phyloP scores from a whole-genome alignment of 1,284 basidiomycete genomes.

The Coniophora puteana region DNA sequence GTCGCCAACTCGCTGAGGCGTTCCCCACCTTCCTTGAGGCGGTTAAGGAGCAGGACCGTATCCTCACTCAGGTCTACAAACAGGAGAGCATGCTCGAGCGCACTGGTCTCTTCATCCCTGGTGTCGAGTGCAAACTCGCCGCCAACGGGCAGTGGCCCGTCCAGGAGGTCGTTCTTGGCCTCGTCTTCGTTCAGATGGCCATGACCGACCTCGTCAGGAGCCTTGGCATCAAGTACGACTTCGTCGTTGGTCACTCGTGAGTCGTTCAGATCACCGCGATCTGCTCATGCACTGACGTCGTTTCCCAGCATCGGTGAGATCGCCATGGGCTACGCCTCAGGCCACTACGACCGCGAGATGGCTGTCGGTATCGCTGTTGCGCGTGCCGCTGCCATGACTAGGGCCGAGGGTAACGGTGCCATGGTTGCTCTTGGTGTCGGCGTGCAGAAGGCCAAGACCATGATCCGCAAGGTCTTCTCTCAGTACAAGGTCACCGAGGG shows the following conservation, averaged over 20 bases:
- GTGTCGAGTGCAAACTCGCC: conserved; percentile 6
- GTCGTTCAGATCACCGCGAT: not conserved
- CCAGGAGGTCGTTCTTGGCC: conserved; percentile 7
- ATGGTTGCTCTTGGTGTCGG: conserved; percentile 10
- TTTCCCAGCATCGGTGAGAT: conserved; percentile 8
- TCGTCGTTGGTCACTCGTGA: conserved; percentile 8
- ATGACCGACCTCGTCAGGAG: conserved; percentile 7
- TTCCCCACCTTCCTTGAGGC: conserved; percentile 5
- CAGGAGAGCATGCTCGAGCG: conserved; percentile 6
- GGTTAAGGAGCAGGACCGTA: conserved; percentile 3
- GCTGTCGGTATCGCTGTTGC: conserved; percentile 9
- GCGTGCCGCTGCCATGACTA: conserved; percentile 9
- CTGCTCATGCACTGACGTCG: not conserved
- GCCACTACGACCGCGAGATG: conserved; percentile 9
- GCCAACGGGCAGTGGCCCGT: conserved; percentile 9
- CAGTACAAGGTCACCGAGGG: conserved; percentile 4
- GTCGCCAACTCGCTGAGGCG: conserved; percentile 6
- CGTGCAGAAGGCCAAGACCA: conserved; percentile 9
- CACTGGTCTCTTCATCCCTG: conserved; percentile 7
- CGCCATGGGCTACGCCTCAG: conserved; percentile 11
- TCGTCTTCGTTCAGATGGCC: conserved; percentile 9
- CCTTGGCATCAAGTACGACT: conserved; percentile 9
- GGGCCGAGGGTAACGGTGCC: conserved; percentile 8
- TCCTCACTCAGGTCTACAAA: conserved; percentile 4
- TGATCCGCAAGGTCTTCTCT: conserved; percentile 9